A percentile compares a stretch with the other conserved stretches of the same genome.
phyloP scores from a whole-genome alignment of 2,329 filamentous ascomycete species.

The Pseudocercospora eumusae region DNA sequence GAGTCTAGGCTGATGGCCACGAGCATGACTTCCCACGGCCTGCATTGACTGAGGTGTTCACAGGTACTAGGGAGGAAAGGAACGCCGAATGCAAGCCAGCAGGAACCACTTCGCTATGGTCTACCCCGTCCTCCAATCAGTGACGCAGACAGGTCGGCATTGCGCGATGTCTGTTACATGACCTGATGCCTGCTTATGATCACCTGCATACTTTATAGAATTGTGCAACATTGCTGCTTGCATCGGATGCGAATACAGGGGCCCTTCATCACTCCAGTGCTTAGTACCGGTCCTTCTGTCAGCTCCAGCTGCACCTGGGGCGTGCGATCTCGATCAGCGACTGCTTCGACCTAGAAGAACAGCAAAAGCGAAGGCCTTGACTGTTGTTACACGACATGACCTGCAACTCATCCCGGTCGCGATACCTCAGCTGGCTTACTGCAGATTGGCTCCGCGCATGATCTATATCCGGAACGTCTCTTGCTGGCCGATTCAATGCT shows the following conservation, averaged over 20 bases:
- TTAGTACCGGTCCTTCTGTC: background rate
- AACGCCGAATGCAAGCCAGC: too few species aligned
- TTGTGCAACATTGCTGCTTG: background rate
- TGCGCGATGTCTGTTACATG: background rate
- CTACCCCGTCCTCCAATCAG: too few species aligned
- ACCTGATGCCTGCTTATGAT: background rate
- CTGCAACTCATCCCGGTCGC: background rate
- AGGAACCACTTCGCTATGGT: too few species aligned
- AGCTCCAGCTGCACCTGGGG: background rate
- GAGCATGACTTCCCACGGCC: too few species aligned
- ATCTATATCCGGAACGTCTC: slow-evolving; percentile 13
- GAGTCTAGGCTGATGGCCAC: too few species aligned
- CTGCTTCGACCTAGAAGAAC: background rate
- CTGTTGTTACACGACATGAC: background rate
- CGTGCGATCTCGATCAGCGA: background rate
- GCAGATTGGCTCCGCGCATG: slow-evolving; percentile 14
- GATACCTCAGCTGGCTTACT: slow-evolving; percentile 14
- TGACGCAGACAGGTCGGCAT: too few species aligned
- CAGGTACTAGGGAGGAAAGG: too few species aligned
- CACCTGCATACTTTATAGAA: background rate
- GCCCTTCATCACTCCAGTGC: background rate
- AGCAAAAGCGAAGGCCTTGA: background rate
- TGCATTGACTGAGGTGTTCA: too few species aligned
- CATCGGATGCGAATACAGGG: background rate
- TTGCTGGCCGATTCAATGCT: background rate